A percentile compares a stretch with the other conserved stretches of the same genome.
Evolutionary conservation across 352 stramenopile genomes (phyloP).

Genomic region (Phytopythium litorale): DNA sequence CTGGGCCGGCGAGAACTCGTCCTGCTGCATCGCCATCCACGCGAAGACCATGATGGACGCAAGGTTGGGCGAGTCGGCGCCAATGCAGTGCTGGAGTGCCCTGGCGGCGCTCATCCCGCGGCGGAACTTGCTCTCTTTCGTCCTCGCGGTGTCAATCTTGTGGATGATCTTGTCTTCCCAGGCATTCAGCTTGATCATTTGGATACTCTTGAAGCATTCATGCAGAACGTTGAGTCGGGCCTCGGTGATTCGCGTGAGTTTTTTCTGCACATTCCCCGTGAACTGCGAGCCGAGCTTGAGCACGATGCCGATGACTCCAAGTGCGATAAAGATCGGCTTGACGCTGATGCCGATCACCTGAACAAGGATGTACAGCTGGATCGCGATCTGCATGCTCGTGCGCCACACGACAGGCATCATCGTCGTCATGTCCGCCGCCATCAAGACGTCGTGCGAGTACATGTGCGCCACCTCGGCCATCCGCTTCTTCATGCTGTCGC

Average conservation of each 20-base stretch:
- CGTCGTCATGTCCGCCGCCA: slow-evolving; percentile 17
- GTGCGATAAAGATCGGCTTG: slow-evolving; percentile 21
- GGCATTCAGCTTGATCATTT: slow-evolving; percentile 54
- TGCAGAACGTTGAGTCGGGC: slow-evolving; percentile 36
- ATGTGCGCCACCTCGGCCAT: slow-evolving; percentile 32
- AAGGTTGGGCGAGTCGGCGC: slow-evolving; percentile 26
- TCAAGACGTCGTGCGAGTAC: slow-evolving; percentile 25
- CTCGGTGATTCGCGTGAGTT: slow-evolving; percentile 18
- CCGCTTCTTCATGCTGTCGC: slow-evolving; percentile 26
- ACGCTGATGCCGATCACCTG: slow-evolving; percentile 32
- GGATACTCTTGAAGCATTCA: slow-evolving; percentile 45
- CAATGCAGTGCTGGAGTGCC: slow-evolving; percentile 28
- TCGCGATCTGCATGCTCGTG: slow-evolving; percentile 19
- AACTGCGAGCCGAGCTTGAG: slow-evolving; percentile 19
- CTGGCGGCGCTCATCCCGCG: slow-evolving; percentile 15
- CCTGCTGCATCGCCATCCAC: slow-evolving; percentile 29
- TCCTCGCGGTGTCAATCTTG: slow-evolving; percentile 31
- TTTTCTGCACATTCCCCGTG: slow-evolving; percentile 14
- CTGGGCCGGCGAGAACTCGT: slow-evolving; percentile 21
- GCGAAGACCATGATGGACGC: slow-evolving; percentile 35
- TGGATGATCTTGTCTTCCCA: slow-evolving; percentile 54
- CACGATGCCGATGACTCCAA: slow-evolving; percentile 20
- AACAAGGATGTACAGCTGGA: slow-evolving; percentile 34
- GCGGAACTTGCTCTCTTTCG: slow-evolving; percentile 30
- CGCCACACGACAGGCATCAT: slow-evolving; percentile 31